Percentiles rank a stretch among this genome's conserved stretches.
Conservation (phyloP, 495 filamentous ascomycete species). For the Niebla homalea region DNA sequence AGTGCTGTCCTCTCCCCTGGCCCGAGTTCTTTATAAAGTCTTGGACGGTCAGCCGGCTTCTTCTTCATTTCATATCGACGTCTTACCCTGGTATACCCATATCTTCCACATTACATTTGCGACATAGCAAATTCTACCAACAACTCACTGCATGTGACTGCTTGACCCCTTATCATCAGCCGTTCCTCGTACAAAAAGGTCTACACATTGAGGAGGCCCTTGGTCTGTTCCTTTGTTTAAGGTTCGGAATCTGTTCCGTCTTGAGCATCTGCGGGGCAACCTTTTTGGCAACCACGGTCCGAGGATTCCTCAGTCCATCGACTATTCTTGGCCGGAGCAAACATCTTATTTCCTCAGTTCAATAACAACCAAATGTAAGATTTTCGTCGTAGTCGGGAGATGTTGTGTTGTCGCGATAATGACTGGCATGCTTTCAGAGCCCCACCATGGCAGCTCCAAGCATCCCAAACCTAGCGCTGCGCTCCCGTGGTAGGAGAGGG, state of each 20-base stretch:
- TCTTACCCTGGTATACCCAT: constrained; percentile 53
- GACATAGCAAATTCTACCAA: neutral
- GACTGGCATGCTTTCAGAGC: neutral
- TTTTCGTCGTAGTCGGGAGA: neutral
- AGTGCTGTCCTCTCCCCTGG: constrained; percentile 67
- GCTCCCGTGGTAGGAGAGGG: constrained; percentile 29
- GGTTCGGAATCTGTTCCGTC: neutral
- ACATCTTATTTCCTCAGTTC: neutral
- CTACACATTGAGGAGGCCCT: neutral
- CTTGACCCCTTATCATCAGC: too few relatives aligned
- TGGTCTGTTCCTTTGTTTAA: neutral
- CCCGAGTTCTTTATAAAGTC: constrained; percentile 83
- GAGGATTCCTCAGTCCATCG: too few relatives aligned
- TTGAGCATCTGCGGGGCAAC: neutral
- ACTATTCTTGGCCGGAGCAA: too few relatives aligned
- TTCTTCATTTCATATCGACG: neutral
- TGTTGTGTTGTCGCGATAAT: too few relatives aligned
- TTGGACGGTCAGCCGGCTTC: constrained; percentile 25
- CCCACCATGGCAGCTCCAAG: constrained; percentile 50
- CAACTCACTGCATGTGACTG: too few relatives aligned
- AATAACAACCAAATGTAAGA: neutral
- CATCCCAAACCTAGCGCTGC: constrained; percentile 54
- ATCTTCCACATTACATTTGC: neutral
- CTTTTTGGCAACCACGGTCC: neutral
- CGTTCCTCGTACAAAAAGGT: too few relatives aligned